These are phyloP conservation scores for Marasmius fiardii DNA, from an alignment of 1,284 basidiomycete genomes.

Conservation along the genomic window DNA sequence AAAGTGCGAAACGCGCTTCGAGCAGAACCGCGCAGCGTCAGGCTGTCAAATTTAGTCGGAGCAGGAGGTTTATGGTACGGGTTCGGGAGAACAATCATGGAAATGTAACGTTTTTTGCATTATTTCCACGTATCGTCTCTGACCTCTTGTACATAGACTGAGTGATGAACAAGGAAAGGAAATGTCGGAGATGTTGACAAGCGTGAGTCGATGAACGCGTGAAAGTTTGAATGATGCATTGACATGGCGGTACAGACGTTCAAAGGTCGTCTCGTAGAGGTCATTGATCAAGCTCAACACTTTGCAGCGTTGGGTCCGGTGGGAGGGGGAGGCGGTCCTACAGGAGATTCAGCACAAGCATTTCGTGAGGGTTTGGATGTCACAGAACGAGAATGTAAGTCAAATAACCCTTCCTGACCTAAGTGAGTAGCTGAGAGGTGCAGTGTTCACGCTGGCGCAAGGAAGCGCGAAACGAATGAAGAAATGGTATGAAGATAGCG, in stretches of 20 bases:
- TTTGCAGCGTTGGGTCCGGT: conserved; percentile 71
- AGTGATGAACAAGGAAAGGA: conserved; percentile 68
- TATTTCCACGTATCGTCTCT: not conserved
- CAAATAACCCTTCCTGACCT: not conserved
- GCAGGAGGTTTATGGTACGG: conserved; percentile 89
- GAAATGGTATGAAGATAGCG: conserved; percentile 77
- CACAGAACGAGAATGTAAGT: conserved; percentile 83
- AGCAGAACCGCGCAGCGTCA: conserved; percentile 80
- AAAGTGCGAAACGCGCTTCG: conserved; percentile 82
- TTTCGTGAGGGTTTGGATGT: conserved; percentile 88
- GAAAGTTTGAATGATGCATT: conserved; percentile 5
- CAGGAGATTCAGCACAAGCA: conserved; percentile 59
- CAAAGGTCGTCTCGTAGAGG: conserved; percentile 70
- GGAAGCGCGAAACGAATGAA: conserved; percentile 76
- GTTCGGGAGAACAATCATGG: conserved; percentile 80
- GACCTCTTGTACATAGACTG: conserved; percentile 40
- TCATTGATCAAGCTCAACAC: conserved; percentile 89
- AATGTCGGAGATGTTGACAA: conserved; percentile 66
- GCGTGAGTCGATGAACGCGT: conserved; percentile 39
- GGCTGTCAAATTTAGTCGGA: conserved; percentile 76
- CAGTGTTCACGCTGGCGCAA: conserved; percentile 84
- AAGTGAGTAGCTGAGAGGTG: not conserved
- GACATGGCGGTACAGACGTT: conserved; percentile 57
- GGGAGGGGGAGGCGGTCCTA: conserved; percentile 46
- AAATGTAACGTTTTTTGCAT: conserved; percentile 53